Conservation (phyloP, 805 yeast genomes). For the Wickerhamomyces pijperi region DNA sequence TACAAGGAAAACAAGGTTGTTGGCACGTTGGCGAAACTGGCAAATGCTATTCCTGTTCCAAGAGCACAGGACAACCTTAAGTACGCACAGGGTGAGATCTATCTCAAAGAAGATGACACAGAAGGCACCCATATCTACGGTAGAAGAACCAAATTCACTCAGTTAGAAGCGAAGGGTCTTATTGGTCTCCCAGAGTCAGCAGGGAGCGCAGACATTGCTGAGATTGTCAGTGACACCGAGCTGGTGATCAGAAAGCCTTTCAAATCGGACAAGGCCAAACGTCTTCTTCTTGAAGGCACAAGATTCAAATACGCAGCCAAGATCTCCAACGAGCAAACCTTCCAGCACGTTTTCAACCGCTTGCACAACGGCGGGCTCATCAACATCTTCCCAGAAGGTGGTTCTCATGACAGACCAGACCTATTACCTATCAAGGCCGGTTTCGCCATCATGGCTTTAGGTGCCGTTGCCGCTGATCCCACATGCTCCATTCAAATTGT, state of each 20-base stretch:
- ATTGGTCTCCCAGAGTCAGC: conserved; percentile 67
- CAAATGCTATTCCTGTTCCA: conserved; percentile 78
- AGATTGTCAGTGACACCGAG: conserved; percentile 63
- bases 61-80: conserved; percentile 79
- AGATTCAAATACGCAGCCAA: conserved; percentile 65
- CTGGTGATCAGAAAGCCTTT: conserved; percentile 58
- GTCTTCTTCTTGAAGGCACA: conserved; percentile 45
- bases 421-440: conserved; percentile 91
- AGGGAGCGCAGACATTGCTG: conserved; percentile 64
- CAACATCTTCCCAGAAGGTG: conserved; percentile 96
- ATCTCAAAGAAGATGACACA: conserved; percentile 29
- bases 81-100: conserved; percentile 59
- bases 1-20: conserved; percentile 44
- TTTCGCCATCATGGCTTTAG: conserved; percentile 95
- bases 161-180: conserved; percentile 50
- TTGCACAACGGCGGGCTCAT: conserved; percentile 68
- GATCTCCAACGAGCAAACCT: conserved; percentile 75
- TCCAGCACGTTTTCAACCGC: conserved; percentile 73
- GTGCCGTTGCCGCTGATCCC: conserved; percentile 76
- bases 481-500: conserved; percentile 70
- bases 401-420: conserved; percentile 92
- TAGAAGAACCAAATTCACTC: conserved; percentile 50
- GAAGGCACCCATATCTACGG: conserved; percentile 46
- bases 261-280: conserved; percentile 35
- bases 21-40: conserved; percentile 64